These are phyloP conservation scores for Xerocomus brunneocitrinus DNA, from an alignment of 768 basidiomycete species.

Conservation along the genomic window DNA sequence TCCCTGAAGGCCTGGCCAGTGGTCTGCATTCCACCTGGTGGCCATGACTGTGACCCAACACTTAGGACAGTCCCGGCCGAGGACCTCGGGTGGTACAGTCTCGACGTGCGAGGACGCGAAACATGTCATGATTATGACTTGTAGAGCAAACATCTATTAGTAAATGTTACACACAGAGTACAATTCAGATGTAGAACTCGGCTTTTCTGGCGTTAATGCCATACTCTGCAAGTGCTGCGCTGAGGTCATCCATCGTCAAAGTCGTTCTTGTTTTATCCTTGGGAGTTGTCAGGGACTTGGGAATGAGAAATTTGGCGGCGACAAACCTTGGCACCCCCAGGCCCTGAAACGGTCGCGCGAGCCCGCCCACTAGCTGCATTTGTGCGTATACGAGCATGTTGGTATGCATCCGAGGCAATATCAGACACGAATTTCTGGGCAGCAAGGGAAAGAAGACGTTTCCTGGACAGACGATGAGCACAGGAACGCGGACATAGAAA, in stretches of 20 bases:
- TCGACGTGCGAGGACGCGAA: background rate
- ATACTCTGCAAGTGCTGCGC: constrained; percentile 89
- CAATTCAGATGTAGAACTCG: constrained; percentile 76
- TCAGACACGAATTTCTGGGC: constrained; percentile 98
- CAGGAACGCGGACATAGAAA: constrained; percentile 1
- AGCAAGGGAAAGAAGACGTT: constrained; percentile 89
- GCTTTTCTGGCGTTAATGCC: constrained; percentile 93
- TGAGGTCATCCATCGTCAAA: constrained; percentile 95
- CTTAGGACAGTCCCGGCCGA: too few relatives aligned
- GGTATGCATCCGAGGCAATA: constrained; percentile 94
- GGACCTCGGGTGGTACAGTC: background rate
- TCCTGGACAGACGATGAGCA: constrained; percentile 44
- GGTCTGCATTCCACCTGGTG: too few relatives aligned
- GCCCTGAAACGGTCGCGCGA: constrained; percentile 50
- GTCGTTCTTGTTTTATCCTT: constrained; percentile 92
- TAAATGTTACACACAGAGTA: constrained; percentile 2
- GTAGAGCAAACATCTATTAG: background rate
- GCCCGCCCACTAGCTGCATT: constrained; percentile 76
- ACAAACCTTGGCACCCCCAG: constrained; percentile 61
- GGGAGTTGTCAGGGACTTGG: constrained; percentile 2
- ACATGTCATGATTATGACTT: background rate
- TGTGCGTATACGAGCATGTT: constrained; percentile 93
- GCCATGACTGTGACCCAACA: too few relatives aligned
- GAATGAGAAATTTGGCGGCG: background rate
- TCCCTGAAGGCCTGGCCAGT: too few relatives aligned